phyloP scores from a whole-genome alignment of 2,329 filamentous ascomycete species.

The Aspergillus sp. region DNA sequence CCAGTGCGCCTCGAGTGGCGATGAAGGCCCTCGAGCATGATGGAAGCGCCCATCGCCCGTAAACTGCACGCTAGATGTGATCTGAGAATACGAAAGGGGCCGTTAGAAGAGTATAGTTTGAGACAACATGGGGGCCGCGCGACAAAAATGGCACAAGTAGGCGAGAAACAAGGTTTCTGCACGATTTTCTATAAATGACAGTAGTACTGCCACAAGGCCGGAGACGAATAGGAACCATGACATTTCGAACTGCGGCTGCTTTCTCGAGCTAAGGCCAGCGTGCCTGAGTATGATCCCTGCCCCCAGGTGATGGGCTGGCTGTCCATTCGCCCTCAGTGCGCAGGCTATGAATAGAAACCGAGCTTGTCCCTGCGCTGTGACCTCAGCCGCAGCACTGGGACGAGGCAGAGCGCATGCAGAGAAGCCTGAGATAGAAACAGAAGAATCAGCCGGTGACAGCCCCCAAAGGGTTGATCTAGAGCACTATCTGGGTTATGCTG shows the following conservation, averaged over 20 bases:
- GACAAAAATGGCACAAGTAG: neutral
- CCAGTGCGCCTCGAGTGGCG: neutral
- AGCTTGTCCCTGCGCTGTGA: neutral
- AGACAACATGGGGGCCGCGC: neutral
- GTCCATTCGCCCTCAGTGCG: neutral
- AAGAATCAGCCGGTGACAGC: neutral
- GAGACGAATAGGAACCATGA: neutral
- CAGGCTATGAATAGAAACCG: constrained; percentile 1
- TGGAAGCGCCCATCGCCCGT: neutral
- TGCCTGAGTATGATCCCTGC: neutral
- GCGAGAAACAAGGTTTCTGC: neutral
- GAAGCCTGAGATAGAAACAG: neutral
- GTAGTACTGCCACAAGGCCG: neutral
- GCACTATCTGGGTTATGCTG: no score
- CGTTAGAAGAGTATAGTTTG: neutral
- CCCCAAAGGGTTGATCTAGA: no score
- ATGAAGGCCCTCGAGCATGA: neutral
- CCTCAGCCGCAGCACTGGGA: neutral
- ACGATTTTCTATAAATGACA: neutral
- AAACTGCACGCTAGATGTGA: neutral
- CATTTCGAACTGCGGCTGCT: neutral
- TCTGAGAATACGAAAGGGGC: neutral
- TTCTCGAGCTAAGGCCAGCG: neutral
- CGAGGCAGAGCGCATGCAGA: neutral
- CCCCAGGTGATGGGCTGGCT: neutral